Base-by-base conservation (phyloP, 2,329 filamentous ascomycete species). In the Aspergillus udagawae region DNA sequence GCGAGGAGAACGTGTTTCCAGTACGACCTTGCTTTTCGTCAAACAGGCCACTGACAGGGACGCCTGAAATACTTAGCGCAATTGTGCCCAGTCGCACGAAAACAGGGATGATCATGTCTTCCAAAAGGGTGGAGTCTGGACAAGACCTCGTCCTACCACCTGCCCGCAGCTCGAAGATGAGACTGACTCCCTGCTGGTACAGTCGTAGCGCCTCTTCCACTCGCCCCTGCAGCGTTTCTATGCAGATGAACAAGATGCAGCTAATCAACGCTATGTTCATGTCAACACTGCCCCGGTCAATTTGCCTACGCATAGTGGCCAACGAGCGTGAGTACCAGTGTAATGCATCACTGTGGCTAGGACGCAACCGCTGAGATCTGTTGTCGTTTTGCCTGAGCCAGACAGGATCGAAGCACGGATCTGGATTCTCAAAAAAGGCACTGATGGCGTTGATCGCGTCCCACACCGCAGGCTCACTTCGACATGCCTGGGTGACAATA, bases 361-460 rank as follows among this genome's bases (percentile, higher is more conserved):
- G 63, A 58, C 52, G 59, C 3, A 64, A 57, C 8, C n/a, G 7
- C 3, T 8, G 23, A 17, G 8, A 10, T n/a, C 42, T 32, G 29
- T 23, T 23, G 23, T 23, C 23, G 23, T 57, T 51, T 27, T 49
- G 35, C 3, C 55, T 45, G 3, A 58, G 28, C 21, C 52, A 49
- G 10, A 55, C 48, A 4, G 58, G 50, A 28, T 65, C 52, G 3
- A 53, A 45, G 21, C 32, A 60, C 53, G 63, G 55, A 14, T 66
- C 57, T 5, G 67, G 63, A 50, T 54, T 59, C 32, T 75, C 73
- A 54, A 70, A 72, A 9, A 75, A 58, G 20, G 67, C 63, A 53
- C 72, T 72, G 25, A 73, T 68, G 10, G 71, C 64, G 32, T 71
- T 68, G 41, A 74, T 67, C 6, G 72, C 67, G 63, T 75, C 69